phyloP scores from a whole-genome alignment of 1,284 basidiomycete species.

The Porogramme epimiltina region DNA sequence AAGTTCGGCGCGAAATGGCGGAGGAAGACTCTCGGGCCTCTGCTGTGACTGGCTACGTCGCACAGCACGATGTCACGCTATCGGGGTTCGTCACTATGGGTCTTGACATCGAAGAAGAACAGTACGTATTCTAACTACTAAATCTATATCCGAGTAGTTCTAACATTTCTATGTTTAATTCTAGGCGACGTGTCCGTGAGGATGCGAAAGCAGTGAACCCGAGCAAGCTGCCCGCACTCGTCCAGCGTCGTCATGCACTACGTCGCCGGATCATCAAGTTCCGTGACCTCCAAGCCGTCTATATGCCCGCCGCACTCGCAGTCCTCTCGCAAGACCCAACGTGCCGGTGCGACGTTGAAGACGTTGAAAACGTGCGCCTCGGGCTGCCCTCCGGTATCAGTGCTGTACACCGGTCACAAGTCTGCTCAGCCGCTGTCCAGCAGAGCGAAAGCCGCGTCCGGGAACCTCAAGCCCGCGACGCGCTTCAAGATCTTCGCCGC shows the following conservation, averaged over 20 bases:
- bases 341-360: conserved; percentile 1
- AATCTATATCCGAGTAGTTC: not conserved
- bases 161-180: not conserved
- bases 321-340: not conserved
- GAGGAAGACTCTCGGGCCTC: conserved; percentile 2
- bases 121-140: conserved; percentile 11
- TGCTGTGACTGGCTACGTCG: not conserved
- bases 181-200: not conserved
- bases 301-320: conserved; percentile 5
- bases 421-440: too few relatives aligned
- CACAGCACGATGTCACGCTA: conserved; percentile 4
- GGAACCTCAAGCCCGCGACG: too few relatives aligned
- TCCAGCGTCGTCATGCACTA: conserved; percentile 5
- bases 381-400: conserved; percentile 14
- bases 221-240: not conserved
- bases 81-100: conserved; percentile 10
- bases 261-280: conserved; percentile 1
- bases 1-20: not conserved
- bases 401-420: too few relatives aligned
- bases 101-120: conserved; percentile 13
- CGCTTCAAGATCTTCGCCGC: too few relatives aligned
- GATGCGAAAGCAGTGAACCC: not conserved
- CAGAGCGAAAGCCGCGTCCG: too few relatives aligned
- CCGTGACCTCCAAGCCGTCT: conserved; percentile 4
- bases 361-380: conserved; percentile 5